Evolutionary conservation across 345 rosid species (phyloP).

Genomic region (Lumnitzera racemosa): DNA sequence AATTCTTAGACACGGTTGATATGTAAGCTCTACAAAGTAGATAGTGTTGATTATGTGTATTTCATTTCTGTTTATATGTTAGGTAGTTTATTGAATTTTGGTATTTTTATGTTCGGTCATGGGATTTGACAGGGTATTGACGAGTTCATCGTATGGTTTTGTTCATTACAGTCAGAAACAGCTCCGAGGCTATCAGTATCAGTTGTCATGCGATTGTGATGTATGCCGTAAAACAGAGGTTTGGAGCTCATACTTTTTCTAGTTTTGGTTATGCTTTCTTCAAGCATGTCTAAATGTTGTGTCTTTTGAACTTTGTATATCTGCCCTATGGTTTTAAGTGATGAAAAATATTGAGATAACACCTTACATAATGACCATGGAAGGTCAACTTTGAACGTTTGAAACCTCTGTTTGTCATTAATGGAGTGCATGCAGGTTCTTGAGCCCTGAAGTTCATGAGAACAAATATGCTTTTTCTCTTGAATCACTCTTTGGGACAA

Average conservation of each 20-base stretch:
- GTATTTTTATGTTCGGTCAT: slow-evolving; percentile 1
- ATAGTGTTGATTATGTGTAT: not conserved
- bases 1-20: slow-evolving; percentile 19
- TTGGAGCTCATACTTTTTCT: slow-evolving; percentile 1
- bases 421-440: too few relatives aligned
- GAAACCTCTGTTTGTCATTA: too few relatives aligned
- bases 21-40: slow-evolving; percentile 23
- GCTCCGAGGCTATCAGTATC: slow-evolving; percentile 22
- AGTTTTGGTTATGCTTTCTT: not conserved
- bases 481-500: not conserved
- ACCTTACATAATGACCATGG: too few relatives aligned
- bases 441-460: too few relatives aligned
- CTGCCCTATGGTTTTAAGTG: too few relatives aligned
- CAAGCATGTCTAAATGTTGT: not conserved
- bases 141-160: not conserved
- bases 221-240: slow-evolving; percentile 37
- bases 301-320: not conserved
- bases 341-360: too few relatives aligned
- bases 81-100: not conserved
- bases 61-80: not conserved
- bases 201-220: slow-evolving; percentile 24
- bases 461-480: too few relatives aligned
- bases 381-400: too few relatives aligned
- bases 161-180: slow-evolving; percentile 29
- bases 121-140: slow-evolving; percentile 4